Evolutionary conservation across 441 rosid species (phyloP).

Genomic region (Erysimum cheiri): DNA sequence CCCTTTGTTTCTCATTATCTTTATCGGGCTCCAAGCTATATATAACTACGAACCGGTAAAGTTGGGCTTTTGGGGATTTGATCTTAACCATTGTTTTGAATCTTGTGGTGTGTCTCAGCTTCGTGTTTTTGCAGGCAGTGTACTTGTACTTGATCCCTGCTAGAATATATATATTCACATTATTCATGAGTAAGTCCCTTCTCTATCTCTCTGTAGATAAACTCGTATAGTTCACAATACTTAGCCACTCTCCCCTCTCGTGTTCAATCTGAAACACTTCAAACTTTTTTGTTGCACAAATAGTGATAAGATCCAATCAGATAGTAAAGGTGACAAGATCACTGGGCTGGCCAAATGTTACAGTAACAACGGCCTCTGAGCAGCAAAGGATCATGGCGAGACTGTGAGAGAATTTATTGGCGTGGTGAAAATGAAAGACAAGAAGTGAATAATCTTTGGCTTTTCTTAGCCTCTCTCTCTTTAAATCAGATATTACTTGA

Average conservation of each 20-base stretch:
- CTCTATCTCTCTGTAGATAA: background rate
- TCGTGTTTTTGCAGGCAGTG: slow-evolving; percentile 23
- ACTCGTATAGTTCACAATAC: background rate
- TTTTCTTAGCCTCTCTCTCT: background rate
- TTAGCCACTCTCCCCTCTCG: background rate
- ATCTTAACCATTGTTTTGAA: slow-evolving; percentile 21
- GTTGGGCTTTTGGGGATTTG: background rate
- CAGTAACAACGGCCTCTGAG: background rate
- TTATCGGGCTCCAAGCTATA: slow-evolving; percentile 2
- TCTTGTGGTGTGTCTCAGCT: background rate
- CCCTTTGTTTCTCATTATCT: background rate
- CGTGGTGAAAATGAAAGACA: slow-evolving; percentile 28
- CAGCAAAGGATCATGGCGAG: slow-evolving; percentile 17
- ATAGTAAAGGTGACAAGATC: slow-evolving; percentile 5
- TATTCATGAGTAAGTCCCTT: background rate
- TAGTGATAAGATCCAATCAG: slow-evolving; percentile 3
- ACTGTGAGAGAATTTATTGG: slow-evolving; percentile 5
- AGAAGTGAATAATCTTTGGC: slow-evolving; percentile 4
- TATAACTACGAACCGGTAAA: slow-evolving; percentile 19
- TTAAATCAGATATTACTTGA: background rate
- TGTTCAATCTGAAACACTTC: background rate
- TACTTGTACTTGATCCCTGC: slow-evolving; percentile 30
- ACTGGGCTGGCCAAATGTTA: slow-evolving; percentile 13
- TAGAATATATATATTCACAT: background rate
- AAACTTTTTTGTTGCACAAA: background rate